Evolutionary conservation across 2,329 filamentous ascomycete species (phyloP), one percentile per base, ranked within the genome.

Genomic region (Thielaviopsis euricoi): DNA sequence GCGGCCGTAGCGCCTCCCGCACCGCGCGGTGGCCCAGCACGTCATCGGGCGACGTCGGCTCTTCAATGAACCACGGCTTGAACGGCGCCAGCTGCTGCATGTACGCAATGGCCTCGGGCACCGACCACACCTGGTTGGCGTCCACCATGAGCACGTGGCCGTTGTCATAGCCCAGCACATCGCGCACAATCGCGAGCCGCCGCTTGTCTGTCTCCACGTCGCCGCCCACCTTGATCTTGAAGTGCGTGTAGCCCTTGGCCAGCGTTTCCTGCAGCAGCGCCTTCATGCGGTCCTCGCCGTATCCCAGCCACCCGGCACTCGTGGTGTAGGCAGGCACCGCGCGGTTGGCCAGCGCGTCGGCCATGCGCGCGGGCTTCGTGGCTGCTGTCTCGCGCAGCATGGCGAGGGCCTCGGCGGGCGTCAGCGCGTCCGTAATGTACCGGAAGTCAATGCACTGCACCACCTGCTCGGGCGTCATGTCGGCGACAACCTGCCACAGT

Each of bases 361-460:
- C 72, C 23, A 95, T 73, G 57, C 90, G 78, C 66, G 81, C 73
- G 40, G 77, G 74, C 74, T 95, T 95, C 46, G 81, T 83, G 1
- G 69, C 64, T 70, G 87, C 82, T 22, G 78, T 72, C 66, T 79
- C 78, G 64, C 77, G 79, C 51, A 95, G 75, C 67, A 95, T 74
- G 22, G 74, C 75, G 43, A 95, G 68, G 0, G 89, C 89, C 70
- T 95, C 89, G 48, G 88, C 84, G 0, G 87, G 87, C 0, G 89
- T 95, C 63, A 95, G 76, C n/a, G 88, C 89, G 71, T 95, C 89
- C 23, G 87, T 93, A 70, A 95, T 94, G 72, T 96, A 95, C 54
- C 89, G 79, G 75, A 95, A 96, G 72, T 95, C 90, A 68, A 96
- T 90, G 73, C 89, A 91, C 60, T 77, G 73, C 55, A 95, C 89